phyloP scores from a whole-genome alignment of 805 yeast species.

The Metschnikowia koreensis region DNA sequence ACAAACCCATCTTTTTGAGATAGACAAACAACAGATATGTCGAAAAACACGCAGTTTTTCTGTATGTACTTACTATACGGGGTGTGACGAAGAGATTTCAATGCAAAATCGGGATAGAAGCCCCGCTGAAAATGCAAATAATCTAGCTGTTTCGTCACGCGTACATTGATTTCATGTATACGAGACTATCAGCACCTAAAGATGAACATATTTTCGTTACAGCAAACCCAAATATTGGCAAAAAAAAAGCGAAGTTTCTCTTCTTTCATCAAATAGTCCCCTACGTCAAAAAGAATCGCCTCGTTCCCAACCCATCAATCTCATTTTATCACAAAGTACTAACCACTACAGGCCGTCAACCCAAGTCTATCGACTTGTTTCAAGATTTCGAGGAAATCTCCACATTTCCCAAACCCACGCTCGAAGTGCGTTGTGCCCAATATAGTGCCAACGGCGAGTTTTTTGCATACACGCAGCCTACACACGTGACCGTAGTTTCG shows the following conservation, averaged over 20 bases:
- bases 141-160: no score
- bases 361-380: conserved; percentile 25
- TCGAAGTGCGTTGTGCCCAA: conserved; percentile 59
- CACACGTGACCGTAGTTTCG: conserved; percentile 54
- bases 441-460: conserved; percentile 67
- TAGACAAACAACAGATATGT: conserved; percentile 23
- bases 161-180: no score
- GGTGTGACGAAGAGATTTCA: not conserved
- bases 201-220: no score
- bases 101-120: no score
- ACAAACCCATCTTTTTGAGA: not conserved
- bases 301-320: not conserved
- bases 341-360: conserved; percentile 28
- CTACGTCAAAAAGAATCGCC: not conserved
- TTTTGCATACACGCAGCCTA: conserved; percentile 73
- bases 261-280: no score
- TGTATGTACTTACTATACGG: conserved; percentile 26
- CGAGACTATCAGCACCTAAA: no score
- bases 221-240: no score
- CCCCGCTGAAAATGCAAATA: no score
- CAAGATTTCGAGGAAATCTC: conserved; percentile 37
- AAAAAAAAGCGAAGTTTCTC: no score
- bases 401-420: conserved; percentile 33
- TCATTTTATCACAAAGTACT: conserved; percentile 12
- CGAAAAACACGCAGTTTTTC: conserved; percentile 37